A percentile compares a stretch with the other conserved stretches of the same genome.
Evolutionary conservation across 345 rosid species (phyloP).

Genomic region (Citrus reticulata): DNA sequence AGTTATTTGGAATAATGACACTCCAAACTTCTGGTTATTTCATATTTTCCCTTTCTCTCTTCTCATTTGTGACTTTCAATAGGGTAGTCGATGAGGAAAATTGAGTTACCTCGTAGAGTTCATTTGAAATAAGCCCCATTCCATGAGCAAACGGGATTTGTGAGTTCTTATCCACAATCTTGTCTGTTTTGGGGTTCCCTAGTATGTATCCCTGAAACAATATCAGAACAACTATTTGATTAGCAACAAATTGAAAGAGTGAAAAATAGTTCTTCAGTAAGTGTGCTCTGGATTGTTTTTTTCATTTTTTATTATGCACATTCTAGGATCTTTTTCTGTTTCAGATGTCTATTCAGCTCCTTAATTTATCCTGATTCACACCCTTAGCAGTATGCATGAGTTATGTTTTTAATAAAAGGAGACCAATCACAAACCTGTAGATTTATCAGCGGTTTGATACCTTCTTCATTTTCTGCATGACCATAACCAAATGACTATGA

Average conservation of each 20-base stretch:
- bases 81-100: neutral
- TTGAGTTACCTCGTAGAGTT: slow-evolving; percentile 51
- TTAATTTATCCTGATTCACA: neutral
- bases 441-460: slow-evolving; percentile 40
- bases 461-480: slow-evolving; percentile 59
- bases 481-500: neutral
- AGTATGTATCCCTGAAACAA: slow-evolving; percentile 56
- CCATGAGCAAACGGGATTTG: slow-evolving; percentile 56
- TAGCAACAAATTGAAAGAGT: too few relatives aligned
- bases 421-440: slow-evolving; percentile 42
- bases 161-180: slow-evolving; percentile 25
- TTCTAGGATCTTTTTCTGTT: neutral
- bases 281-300: neutral
- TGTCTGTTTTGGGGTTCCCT: slow-evolving; percentile 46
- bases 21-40: neutral
- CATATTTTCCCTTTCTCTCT: neutral
- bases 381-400: neutral
- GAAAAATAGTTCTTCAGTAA: neutral
- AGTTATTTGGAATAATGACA: neutral
- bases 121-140: slow-evolving; percentile 67
- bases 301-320: neutral
- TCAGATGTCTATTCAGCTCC: neutral
- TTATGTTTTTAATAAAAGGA: neutral
- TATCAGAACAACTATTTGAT: too few relatives aligned
- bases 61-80: neutral